Evolutionary conservation across 2,329 filamentous ascomycete genomes (phyloP).

Genomic region (Neofusicoccum cordaticola): DNA sequence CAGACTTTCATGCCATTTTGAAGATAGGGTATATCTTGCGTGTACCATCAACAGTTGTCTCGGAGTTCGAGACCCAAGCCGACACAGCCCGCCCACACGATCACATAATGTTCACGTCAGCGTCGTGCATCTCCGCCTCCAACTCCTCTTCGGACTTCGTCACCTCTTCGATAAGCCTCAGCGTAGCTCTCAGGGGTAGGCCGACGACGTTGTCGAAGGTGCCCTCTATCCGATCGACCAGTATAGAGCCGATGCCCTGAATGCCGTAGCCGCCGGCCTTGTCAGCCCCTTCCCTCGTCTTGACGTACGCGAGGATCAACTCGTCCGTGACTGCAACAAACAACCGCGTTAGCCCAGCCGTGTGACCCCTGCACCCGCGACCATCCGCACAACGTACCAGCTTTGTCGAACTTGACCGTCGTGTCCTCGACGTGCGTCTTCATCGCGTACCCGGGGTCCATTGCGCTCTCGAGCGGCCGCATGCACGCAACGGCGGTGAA

Average conservation of each 20-base stretch:
- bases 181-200: slow-evolving; percentile 72
- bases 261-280: slow-evolving; percentile 96
- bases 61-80: not conserved
- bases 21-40: slow-evolving; percentile 15
- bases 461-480: slow-evolving; percentile 74
- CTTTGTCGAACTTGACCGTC: slow-evolving; percentile 76
- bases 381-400: slow-evolving; percentile 32
- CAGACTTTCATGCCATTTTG: slow-evolving; percentile 2
- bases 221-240: slow-evolving; percentile 87
- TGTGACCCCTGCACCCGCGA: not conserved
- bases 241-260: slow-evolving; percentile 80
- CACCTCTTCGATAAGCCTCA: slow-evolving; percentile 86
- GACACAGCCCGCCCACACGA: not conserved
- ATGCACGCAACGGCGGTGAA: slow-evolving; percentile 84
- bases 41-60: slow-evolving; percentile 8
- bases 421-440: slow-evolving; percentile 86
- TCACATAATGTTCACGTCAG: not conserved
- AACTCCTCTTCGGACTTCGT: slow-evolving; percentile 62
- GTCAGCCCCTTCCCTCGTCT: slow-evolving; percentile 86
- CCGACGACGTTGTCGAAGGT: slow-evolving; percentile 93
- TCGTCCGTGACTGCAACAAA: slow-evolving; percentile 65
- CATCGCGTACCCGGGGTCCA: slow-evolving; percentile 81
- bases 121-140: slow-evolving; percentile 49
- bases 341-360: not conserved
- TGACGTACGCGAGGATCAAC: slow-evolving; percentile 74